phyloP scores from a whole-genome alignment of 2,329 filamentous ascomycete genomes.

The Aspergillus sp. region DNA sequence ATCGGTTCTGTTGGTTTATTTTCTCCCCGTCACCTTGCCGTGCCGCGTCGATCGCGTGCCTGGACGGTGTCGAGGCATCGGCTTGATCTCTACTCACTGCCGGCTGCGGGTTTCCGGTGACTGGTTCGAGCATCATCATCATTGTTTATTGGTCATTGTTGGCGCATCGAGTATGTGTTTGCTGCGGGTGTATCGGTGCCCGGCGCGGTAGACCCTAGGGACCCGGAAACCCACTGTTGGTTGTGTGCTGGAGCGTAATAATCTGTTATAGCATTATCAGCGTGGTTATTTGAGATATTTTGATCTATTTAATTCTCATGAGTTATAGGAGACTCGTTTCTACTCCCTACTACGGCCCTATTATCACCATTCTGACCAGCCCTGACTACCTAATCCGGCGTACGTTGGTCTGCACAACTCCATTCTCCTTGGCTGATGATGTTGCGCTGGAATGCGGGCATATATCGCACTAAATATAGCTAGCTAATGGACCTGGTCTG shows the following conservation, averaged over 20 bases:
- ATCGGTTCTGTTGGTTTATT: slow-evolving; percentile 6
- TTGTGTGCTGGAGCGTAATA: not conserved
- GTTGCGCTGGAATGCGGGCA: too few relatives aligned
- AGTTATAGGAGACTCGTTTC: not conserved
- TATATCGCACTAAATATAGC: too few relatives aligned
- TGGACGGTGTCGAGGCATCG: slow-evolving; percentile 3
- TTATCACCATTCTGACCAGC: too few relatives aligned
- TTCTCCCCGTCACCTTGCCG: slow-evolving; percentile 2
- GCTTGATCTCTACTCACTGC: not conserved
- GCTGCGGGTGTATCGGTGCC: not conserved
- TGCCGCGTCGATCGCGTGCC: slow-evolving; percentile 4
- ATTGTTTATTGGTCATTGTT: too few relatives aligned
- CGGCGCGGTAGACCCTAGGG: not conserved
- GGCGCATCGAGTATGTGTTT: not conserved
- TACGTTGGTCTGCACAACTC: too few relatives aligned
- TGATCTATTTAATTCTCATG: not conserved
- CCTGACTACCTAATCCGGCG: too few relatives aligned
- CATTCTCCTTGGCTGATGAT: too few relatives aligned
- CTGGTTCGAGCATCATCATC: not conserved
- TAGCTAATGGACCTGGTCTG: too few relatives aligned
- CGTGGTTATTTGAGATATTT: not conserved
- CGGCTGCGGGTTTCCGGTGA: not conserved
- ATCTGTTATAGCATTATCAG: slow-evolving; percentile 1
- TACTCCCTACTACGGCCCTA: too few relatives aligned
- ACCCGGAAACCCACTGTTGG: not conserved